A percentile compares a stretch with the other conserved stretches of the same genome.
phyloP scores from a whole-genome alignment of 2,329 filamentous ascomycete genomes.

The Fusarium sp. region DNA sequence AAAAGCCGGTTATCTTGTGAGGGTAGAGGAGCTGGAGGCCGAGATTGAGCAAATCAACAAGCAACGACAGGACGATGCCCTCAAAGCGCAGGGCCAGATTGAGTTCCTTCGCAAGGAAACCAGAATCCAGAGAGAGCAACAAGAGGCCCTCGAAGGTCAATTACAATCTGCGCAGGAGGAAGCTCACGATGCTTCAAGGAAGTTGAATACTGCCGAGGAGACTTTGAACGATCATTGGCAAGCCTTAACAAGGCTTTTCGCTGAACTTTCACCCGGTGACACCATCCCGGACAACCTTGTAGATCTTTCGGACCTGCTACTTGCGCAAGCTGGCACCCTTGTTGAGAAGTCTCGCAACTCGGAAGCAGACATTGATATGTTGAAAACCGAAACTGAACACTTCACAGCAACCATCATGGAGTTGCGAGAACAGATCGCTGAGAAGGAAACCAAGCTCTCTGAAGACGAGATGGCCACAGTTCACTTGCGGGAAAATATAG shows the following conservation, averaged over 20 bases:
- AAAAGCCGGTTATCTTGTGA: conserved; percentile 75
- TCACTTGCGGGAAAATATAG: conserved; percentile 64
- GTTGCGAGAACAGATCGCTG: conserved; percentile 67
- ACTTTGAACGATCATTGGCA: conserved; percentile 62
- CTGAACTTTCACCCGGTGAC: conserved; percentile 66
- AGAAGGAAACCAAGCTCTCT: conserved; percentile 63
- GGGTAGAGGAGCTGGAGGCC: conserved; percentile 72
- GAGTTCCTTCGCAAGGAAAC: conserved; percentile 71
- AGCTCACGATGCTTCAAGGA: conserved; percentile 61
- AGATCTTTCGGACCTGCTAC: conserved; percentile 69
- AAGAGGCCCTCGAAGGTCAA: conserved; percentile 67
- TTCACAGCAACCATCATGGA: conserved; percentile 65
- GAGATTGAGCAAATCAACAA: conserved; percentile 74
- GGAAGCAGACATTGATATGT: conserved; percentile 68
- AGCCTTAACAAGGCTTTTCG: conserved; percentile 68
- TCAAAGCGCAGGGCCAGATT: conserved; percentile 70
- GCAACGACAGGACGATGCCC: conserved; percentile 65
- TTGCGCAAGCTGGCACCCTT: conserved; percentile 67
- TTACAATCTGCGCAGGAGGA: conserved; percentile 67
- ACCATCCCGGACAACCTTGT: conserved; percentile 65
- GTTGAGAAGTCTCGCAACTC: conserved; percentile 68
- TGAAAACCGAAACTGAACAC: conserved; percentile 72
- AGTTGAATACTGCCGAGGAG: conserved; percentile 63
- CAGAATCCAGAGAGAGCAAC: conserved; percentile 67
- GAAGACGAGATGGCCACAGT: conserved; percentile 62